phyloP scores from a whole-genome alignment of 768 basidiomycete genomes.

The Tremella yokohamensis region DNA sequence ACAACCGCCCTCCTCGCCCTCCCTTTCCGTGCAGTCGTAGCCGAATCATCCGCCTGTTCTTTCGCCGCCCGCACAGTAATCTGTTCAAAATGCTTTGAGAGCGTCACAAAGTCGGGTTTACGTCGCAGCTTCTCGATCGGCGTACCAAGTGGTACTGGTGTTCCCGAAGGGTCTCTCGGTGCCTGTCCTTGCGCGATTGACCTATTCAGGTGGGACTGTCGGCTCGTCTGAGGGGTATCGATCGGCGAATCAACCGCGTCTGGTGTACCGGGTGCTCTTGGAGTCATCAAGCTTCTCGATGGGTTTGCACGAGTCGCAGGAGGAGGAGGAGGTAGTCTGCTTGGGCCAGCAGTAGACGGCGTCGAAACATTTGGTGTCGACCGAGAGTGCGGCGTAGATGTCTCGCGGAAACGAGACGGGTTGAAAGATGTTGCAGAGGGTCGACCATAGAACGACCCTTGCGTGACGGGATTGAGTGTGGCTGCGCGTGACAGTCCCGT shows the following conservation, averaged over 20 bases:
- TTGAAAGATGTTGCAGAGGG: neutral
- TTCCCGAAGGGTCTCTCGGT: conserved; percentile 24
- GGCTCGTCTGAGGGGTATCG: conserved; percentile 33
- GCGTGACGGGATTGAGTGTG: neutral
- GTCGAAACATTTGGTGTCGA: neutral
- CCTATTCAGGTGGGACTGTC: conserved; percentile 8
- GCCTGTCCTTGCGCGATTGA: conserved; percentile 18
- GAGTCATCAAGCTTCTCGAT: neutral
- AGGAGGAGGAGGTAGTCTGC: conserved; percentile 9
- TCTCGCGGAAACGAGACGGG: neutral
- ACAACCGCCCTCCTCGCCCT: neutral
- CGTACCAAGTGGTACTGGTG: conserved; percentile 33
- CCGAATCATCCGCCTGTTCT: conserved; percentile 6
- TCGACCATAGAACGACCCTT: neutral
- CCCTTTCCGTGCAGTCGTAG: conserved; percentile 4
- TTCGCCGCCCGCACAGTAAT: conserved; percentile 21
- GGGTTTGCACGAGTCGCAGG: neutral
- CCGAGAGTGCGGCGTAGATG: neutral
- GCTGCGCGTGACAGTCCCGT: neutral
- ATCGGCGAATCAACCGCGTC: conserved; percentile 25
- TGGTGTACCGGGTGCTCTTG: neutral
- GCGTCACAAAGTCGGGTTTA: conserved; percentile 26
- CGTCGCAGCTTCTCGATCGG: conserved; percentile 8
- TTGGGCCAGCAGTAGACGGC: neutral
- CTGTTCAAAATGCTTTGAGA: conserved; percentile 31